Evolutionary conservation across 345 rosid genomes (phyloP).

Genomic region (Linum tenue): DNA sequence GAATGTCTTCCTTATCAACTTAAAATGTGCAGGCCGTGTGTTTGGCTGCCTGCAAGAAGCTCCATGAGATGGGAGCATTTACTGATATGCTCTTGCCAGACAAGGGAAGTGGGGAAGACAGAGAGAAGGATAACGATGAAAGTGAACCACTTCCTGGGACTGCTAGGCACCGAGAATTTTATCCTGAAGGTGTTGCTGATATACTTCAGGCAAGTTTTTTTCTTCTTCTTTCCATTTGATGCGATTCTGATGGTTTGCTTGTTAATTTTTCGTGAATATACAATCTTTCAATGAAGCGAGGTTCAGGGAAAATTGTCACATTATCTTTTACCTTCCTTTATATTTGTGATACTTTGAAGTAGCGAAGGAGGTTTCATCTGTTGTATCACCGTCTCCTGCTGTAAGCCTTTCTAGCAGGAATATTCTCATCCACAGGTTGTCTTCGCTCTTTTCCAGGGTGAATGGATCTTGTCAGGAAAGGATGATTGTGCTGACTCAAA

Average conservation of each 20-base stretch:
- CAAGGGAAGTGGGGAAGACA: constrained; percentile 90
- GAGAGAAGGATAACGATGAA: constrained; percentile 74
- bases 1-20: constrained; percentile 17
- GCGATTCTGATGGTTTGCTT: background rate
- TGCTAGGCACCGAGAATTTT: constrained; percentile 96
- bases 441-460: constrained; percentile 56
- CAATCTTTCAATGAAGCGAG: background rate
- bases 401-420: constrained; percentile 1
- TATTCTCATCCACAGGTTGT: constrained; percentile 4
- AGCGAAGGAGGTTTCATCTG: background rate
- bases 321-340: background rate
- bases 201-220: constrained; percentile 60
- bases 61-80: constrained; percentile 99
- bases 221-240: constrained; percentile 1
- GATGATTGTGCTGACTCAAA: constrained; percentile 44
- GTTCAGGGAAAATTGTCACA: background rate
- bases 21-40: constrained; percentile 70
- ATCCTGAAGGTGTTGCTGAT: constrained; percentile 96
- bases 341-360: constrained; percentile 2
- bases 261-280: background rate
- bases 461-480: constrained; percentile 82
- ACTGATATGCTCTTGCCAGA: constrained; percentile 98
- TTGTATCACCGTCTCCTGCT: background rate
- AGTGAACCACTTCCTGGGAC: constrained; percentile 98
- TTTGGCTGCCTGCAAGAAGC: constrained; percentile 96